phyloP scores from a whole-genome alignment of 305 asterid genomes.

The Lippia alba region DNA sequence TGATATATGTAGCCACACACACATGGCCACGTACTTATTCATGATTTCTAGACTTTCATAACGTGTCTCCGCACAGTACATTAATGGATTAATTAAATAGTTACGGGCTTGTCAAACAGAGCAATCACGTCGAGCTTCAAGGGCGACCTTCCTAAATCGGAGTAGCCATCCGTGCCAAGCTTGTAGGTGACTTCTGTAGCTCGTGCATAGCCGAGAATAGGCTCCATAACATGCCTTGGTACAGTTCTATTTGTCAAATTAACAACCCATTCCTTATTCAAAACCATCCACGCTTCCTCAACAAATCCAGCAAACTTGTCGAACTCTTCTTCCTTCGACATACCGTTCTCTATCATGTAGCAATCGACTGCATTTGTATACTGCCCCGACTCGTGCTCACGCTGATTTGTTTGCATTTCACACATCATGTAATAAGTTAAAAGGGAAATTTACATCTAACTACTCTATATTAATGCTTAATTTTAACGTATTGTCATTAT shows the following conservation, averaged over 20 bases:
- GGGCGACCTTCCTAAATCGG: background rate
- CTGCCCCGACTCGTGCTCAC: constrained; percentile 13
- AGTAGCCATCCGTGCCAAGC: background rate
- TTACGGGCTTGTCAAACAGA: background rate
- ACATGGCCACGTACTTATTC: too few species aligned
- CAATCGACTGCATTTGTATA: constrained; percentile 9
- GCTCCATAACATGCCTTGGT: background rate
- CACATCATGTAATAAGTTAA: too few species aligned
- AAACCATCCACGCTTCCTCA: constrained; percentile 6
- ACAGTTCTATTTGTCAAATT: background rate
- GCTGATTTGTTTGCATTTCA: too few species aligned
- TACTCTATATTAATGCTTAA: too few species aligned
- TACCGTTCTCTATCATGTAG: constrained; percentile 23
- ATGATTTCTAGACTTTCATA: too few species aligned
- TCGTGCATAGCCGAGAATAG: background rate
- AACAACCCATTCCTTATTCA: constrained; percentile 15
- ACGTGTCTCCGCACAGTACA: too few species aligned
- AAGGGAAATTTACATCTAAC: too few species aligned
- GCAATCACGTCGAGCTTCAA: background rate
- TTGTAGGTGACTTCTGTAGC: background rate
- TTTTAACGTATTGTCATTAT: too few species aligned
- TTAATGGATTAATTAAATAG: background rate
- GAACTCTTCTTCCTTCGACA: constrained; percentile 1
- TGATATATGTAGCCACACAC: too few species aligned
- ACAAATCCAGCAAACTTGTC: background rate